These are phyloP conservation scores for Boletus rubescentipes DNA, from an alignment of 768 basidiomycete species.

Conservation along the genomic window DNA sequence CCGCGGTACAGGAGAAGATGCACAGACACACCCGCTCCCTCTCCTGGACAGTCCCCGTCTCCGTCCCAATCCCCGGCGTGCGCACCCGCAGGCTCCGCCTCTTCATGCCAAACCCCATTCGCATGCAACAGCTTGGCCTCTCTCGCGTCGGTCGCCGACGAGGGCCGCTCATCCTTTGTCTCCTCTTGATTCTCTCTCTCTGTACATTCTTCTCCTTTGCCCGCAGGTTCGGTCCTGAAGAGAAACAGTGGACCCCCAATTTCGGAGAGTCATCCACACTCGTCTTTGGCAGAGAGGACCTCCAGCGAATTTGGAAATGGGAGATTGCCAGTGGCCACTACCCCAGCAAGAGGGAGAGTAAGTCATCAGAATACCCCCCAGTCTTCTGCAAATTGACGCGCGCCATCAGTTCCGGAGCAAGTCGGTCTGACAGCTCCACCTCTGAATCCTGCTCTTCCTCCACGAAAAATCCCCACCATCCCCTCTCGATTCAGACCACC, in stretches of 20 bases:
- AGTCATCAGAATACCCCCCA: constrained; percentile 30
- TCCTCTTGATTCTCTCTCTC: constrained; percentile 46
- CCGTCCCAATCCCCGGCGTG: constrained; percentile 60
- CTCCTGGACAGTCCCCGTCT: constrained; percentile 61
- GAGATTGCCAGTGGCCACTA: constrained; percentile 93
- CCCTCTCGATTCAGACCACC: constrained; percentile 50
- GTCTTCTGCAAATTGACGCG: neutral
- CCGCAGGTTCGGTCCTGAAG: constrained; percentile 58
- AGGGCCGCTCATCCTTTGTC: constrained; percentile 51
- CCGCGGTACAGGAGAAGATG: constrained; percentile 68
- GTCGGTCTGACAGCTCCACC: constrained; percentile 56
- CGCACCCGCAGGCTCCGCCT: constrained; percentile 56
- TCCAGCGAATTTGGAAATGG: constrained; percentile 94
- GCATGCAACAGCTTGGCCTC: constrained; percentile 56
- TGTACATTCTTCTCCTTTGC: constrained; percentile 60
- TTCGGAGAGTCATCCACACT: constrained; percentile 68
- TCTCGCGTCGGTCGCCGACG: constrained; percentile 58
- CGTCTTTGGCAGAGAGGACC: constrained; percentile 71
- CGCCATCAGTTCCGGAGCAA: constrained; percentile 62
- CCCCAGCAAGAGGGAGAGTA: constrained; percentile 78
- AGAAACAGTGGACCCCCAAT: constrained; percentile 61
- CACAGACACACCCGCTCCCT: constrained; percentile 43
- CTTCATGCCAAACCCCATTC: constrained; percentile 57
- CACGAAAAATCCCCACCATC: constrained; percentile 43
- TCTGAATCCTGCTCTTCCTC: constrained; percentile 75